Evolutionary conservation across 495 filamentous ascomycete species (phyloP).

Genomic region (Neurospora sp.): DNA sequence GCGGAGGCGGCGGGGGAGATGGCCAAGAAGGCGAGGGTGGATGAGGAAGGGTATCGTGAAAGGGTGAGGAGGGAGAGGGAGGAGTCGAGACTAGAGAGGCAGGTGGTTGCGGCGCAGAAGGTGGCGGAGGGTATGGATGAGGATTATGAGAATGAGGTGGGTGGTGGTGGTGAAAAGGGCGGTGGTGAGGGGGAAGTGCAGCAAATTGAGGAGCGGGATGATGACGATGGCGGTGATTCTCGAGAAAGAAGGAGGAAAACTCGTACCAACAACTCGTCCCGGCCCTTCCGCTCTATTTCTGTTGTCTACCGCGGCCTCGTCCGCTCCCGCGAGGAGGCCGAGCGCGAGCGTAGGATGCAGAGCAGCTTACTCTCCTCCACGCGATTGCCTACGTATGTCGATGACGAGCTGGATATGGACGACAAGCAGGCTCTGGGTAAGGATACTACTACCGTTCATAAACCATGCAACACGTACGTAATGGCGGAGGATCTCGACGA

Average conservation of each 20-base stretch:
- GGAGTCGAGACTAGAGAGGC: constrained; percentile 53
- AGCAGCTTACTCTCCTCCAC: constrained; percentile 29
- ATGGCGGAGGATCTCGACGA: constrained; percentile 66
- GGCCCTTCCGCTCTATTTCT: constrained; percentile 51
- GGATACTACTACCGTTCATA: background rate
- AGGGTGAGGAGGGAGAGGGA: constrained; percentile 63
- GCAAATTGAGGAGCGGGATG: constrained; percentile 11
- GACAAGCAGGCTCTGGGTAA: constrained; percentile 38
- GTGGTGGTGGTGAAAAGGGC: constrained; percentile 2
- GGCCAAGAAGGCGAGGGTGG: constrained; percentile 52
- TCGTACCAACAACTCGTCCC: constrained; percentile 32
- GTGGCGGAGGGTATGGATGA: constrained; percentile 66
- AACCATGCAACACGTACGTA: constrained; percentile 27
- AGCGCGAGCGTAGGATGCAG: constrained; percentile 56
- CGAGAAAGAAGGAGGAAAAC: constrained; percentile 17
- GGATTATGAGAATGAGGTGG: constrained; percentile 19
- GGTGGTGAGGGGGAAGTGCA: constrained; percentile 7
- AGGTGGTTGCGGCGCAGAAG: constrained; percentile 67
- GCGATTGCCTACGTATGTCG: constrained; percentile 40
- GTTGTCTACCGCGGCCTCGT: constrained; percentile 73
- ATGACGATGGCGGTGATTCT: constrained; percentile 3
- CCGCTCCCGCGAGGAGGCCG: constrained; percentile 54
- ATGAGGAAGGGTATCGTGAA: constrained; percentile 70
- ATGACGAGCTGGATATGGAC: constrained; percentile 42
- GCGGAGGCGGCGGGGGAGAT: constrained; percentile 38